Conservation (phyloP, 129 eudicot species). For the Tagetes erecta region DNA sequence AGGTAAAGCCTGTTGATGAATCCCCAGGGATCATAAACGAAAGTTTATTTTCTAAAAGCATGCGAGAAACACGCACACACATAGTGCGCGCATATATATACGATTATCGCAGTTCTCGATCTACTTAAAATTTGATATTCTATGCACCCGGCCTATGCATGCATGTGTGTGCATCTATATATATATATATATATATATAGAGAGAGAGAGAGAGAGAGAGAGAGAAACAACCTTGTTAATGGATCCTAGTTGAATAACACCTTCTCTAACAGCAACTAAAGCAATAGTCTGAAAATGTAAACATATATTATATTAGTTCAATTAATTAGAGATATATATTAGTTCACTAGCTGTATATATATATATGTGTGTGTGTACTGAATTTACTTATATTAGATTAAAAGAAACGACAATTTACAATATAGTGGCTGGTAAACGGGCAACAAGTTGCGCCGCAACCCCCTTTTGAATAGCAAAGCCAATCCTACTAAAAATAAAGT, state of each 20-base stretch:
- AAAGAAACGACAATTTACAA: too few species aligned
- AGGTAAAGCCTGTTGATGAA: too few species aligned
- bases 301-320: not conserved
- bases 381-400: too few species aligned
- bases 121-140: not conserved
- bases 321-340: not conserved
- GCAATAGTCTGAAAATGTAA: slow-evolving; percentile 78
- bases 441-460: too few species aligned
- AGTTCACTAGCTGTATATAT: not conserved
- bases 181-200: not conserved
- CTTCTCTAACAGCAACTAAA: slow-evolving; percentile 97
- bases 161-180: not conserved
- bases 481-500: too few species aligned
- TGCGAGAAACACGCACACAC: too few species aligned
- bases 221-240: slow-evolving; percentile 60
- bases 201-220: not conserved
- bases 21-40: too few species aligned
- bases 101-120: not conserved
- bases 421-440: too few species aligned
- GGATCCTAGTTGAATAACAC: slow-evolving; percentile 95
- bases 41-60: too few species aligned
- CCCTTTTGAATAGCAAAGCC: too few species aligned
- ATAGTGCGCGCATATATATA: not conserved
- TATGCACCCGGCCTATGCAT: not conserved
- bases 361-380: not conserved